Evolutionary conservation across 345 rosid species (phyloP), one percentile per base, ranked within the genome.

Genomic region (Laguncularia racemosa): DNA sequence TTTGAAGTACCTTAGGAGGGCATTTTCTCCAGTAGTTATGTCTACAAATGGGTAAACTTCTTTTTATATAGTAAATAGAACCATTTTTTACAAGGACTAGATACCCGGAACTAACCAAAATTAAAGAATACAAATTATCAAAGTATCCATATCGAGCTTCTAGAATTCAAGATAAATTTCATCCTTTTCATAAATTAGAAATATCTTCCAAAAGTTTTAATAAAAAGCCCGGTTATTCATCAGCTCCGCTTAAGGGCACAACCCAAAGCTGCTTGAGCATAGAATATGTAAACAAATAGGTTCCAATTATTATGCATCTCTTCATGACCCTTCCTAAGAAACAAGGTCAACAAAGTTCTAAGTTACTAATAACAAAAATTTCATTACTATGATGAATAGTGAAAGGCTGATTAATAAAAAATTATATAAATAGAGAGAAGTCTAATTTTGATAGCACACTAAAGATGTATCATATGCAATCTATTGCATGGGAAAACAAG

Each of bases 211-310:
- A 93, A 20, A 93, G 96, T n/a, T 77, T 93, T 93, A 67, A 93
- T 93, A n/a, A 52, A 96, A 88, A 63, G 97, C 97, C 73, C 87
- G 89, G 60, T 65, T 71, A 49, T 87, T 85, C 58, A 93, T 89
- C 99, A 46, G 89, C 99, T n/a, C 49, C 89, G 96, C 80, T 93
- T 89, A 81, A 93, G 90, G 57, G 90, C 99, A 66, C 97, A 89
- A 47, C 99, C 97, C 67, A 93, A 58, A 44, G 99, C 99, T 16
- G 97, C 86, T 76, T 93, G 99, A 12, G 96, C 74, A 67, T 82
- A 89, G 75, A n/a, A n/a, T 97, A 93, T 58, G 97, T 89, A 55
- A 93, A 97, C 60, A 93, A 78, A 74, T 89, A 67, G 56, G 99
- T 93, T 65, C 96, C 99, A 50, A 87, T n/a, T 88, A 14, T 97